Evolutionary conservation across 257 asterid species (phyloP).

Genomic region (Agastache rugosa): DNA sequence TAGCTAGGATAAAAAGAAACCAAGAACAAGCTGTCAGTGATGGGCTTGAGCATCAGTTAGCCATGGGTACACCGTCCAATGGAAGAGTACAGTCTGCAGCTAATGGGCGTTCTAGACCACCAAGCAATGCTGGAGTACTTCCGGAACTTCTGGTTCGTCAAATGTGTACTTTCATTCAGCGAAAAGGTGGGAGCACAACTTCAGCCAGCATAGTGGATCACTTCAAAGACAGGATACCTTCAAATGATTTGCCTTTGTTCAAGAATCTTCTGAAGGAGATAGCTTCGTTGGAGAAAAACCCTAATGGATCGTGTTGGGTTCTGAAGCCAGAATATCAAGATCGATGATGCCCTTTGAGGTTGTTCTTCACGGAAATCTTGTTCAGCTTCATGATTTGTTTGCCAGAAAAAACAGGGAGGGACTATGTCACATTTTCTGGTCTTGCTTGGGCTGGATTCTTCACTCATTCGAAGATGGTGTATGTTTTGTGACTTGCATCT

Average conservation of each 20-base stretch:
- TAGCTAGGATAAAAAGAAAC: conserved; percentile 74
- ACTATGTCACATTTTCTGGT: background rate
- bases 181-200: conserved; percentile 70
- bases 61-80: conserved; percentile 46
- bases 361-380: background rate
- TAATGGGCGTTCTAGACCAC: conserved; percentile 46
- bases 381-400: background rate
- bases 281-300: conserved; percentile 71
- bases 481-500: background rate
- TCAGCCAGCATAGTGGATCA: conserved; percentile 79
- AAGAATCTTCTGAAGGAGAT: conserved; percentile 92
- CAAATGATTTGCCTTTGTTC: conserved; percentile 83
- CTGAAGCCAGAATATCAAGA: conserved; percentile 74
- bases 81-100: conserved; percentile 43
- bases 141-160: conserved; percentile 92
- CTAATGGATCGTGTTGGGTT: conserved; percentile 77
- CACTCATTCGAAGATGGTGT: conserved; percentile 7
- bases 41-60: conserved; percentile 79
- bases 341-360: conserved; percentile 34
- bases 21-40: conserved; percentile 67
- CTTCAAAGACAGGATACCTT: conserved; percentile 77
- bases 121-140: conserved; percentile 48
- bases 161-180: conserved; percentile 85
- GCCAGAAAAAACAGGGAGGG: background rate
- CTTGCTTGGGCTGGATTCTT: background rate